These are phyloP conservation scores for Neocallimastix lanati DNA, from an alignment of 192 early-diverging fungal genomes.

Conservation along the genomic window DNA sequence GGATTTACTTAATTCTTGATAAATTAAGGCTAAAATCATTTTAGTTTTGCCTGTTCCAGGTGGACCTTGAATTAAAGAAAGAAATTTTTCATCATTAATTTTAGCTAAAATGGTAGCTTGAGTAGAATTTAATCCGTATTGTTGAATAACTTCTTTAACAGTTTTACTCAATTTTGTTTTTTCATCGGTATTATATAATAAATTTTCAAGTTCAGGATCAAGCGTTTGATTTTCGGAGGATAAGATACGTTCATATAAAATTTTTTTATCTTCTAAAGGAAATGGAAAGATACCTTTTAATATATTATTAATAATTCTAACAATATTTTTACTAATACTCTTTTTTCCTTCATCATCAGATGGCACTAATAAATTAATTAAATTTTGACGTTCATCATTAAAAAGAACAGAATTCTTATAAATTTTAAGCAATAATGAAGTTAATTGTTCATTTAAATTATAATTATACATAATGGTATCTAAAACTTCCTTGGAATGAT, in stretches of 20 bases:
- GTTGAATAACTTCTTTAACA: background rate
- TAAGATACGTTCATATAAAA: background rate
- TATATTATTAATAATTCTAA: background rate
- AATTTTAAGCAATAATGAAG: background rate
- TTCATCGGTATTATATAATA: background rate
- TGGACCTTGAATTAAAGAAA: conserved; percentile 72
- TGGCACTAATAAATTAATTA: background rate
- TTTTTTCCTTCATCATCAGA: too few relatives aligned
- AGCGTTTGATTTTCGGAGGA: background rate
- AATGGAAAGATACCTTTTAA: background rate
- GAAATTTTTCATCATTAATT: conserved; percentile 41
- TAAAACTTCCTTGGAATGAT: background rate
- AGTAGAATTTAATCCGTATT: conserved; percentile 66
- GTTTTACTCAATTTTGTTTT: background rate
- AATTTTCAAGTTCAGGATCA: background rate
- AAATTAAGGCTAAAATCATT: conserved; percentile 66
- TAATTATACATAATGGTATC: background rate
- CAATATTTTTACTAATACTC: too few relatives aligned
- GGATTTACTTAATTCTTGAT: conserved; percentile 24
- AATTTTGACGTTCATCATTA: background rate
- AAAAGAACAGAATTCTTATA: background rate
- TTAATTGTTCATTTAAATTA: background rate
- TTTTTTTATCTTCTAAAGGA: background rate
- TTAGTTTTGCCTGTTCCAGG: conserved; percentile 67
- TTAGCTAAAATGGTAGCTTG: conserved; percentile 69